Evolutionary conservation across 495 filamentous ascomycete species (phyloP).

Genomic region (Hypoxylon cercidicola): DNA sequence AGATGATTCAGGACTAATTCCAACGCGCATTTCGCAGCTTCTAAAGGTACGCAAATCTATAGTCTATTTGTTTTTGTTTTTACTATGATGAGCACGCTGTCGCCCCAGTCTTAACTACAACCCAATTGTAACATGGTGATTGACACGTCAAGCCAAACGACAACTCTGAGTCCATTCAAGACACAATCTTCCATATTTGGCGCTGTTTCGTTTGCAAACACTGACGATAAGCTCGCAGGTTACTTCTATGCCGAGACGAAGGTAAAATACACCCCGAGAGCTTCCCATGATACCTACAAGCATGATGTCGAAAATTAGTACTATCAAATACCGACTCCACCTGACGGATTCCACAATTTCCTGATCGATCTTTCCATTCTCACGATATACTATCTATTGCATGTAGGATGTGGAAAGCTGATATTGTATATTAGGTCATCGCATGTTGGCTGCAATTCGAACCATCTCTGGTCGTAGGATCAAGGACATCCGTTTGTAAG

Average conservation of each 20-base stretch:
- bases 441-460: background rate
- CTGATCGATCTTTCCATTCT: slow-evolving; percentile 61
- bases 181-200: slow-evolving; percentile 10
- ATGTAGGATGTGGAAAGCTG: slow-evolving; percentile 8
- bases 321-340: slow-evolving; percentile 72
- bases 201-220: slow-evolving; percentile 1
- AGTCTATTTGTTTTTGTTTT: slow-evolving; percentile 34
- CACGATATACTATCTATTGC: slow-evolving; percentile 5
- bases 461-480: background rate
- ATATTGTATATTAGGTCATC: background rate
- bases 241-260: background rate
- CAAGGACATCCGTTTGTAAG: slow-evolving; percentile 21
- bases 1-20: too few relatives aligned
- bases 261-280: slow-evolving; percentile 13
- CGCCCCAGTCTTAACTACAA: slow-evolving; percentile 90
- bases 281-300: slow-evolving; percentile 11
- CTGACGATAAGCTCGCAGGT: slow-evolving; percentile 24
- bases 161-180: slow-evolving; percentile 68
- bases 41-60: slow-evolving; percentile 45
- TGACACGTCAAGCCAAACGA: slow-evolving; percentile 95
- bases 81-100: slow-evolving; percentile 88
- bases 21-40: background rate
- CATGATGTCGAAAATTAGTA: slow-evolving; percentile 70
- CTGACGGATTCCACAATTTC: slow-evolving; percentile 53
- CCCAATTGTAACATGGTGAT: slow-evolving; percentile 77